Conservation (phyloP, 129 eudicot species). For the Heracleum sosnowskyi region DNA sequence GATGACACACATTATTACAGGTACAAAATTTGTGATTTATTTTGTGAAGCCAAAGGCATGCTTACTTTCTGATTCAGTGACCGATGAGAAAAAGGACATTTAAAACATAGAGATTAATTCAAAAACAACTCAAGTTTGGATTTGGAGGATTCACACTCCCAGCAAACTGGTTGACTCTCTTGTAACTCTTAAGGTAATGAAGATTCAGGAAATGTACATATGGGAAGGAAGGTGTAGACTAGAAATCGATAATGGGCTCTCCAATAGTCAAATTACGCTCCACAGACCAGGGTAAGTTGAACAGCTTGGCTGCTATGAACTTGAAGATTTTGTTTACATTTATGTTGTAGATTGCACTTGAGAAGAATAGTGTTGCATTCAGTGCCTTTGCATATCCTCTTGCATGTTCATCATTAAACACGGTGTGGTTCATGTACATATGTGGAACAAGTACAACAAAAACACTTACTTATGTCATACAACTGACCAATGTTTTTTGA, state of each 20-base stretch:
- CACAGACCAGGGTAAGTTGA: conserved; percentile 65
- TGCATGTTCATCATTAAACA: conserved; percentile 35
- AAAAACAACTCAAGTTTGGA: conserved; percentile 4
- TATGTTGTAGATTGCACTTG: conserved; percentile 76
- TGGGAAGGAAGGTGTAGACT: neutral
- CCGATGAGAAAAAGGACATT: no score
- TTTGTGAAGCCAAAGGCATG: no score
- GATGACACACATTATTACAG: no score
- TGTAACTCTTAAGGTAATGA: neutral
- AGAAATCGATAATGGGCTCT: conserved; percentile 84
- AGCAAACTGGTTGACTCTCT: conserved; percentile 24
- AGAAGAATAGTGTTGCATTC: conserved; percentile 74
- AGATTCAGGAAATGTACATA: neutral
- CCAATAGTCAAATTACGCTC: conserved; percentile 82
- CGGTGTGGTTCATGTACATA: neutral
- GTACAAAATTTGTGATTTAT: no score
- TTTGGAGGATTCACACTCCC: conserved; percentile 7
- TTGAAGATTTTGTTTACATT: conserved; percentile 85
- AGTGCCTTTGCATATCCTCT: conserved; percentile 67
- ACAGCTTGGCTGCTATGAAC: conserved; percentile 75
- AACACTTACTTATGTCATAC: no score
- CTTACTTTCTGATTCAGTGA: no score
- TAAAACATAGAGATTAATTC: neutral
- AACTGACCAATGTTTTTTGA: neutral
- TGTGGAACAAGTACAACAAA: neutral